phyloP scores from a whole-genome alignment of 2,329 filamentous ascomycete species.

The Penicillium psychrosexuale region DNA sequence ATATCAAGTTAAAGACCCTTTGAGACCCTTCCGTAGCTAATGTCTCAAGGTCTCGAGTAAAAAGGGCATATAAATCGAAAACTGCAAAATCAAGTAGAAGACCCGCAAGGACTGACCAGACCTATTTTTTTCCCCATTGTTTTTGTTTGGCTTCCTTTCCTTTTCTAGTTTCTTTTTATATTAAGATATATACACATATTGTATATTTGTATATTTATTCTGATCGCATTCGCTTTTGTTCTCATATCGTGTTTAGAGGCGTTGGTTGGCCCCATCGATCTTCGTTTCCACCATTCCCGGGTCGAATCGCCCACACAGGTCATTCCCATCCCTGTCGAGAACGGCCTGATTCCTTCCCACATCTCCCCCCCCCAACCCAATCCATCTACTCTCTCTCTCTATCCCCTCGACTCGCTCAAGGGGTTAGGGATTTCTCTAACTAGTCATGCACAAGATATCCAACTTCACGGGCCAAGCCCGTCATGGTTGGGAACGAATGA shows the following conservation, averaged over 20 bases:
- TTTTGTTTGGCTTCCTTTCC: not conserved
- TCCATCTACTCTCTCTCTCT: constrained; percentile 26
- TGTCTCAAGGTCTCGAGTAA: not conserved
- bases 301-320: constrained; percentile 28
- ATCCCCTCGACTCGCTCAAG: constrained; percentile 34
- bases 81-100: not conserved
- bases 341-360: constrained; percentile 19
- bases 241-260: constrained; percentile 6
- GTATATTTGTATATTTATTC: not conserved
- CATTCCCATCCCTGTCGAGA: constrained; percentile 36
- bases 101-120: constrained; percentile 4
- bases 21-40: not conserved
- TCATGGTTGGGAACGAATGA: constrained; percentile 67
- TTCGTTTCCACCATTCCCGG: constrained; percentile 30
- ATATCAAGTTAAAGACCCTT: too few species aligned
- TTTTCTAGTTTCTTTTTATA: not conserved
- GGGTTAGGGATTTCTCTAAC: constrained; percentile 33
- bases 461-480: constrained; percentile 65
- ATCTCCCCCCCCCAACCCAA: constrained; percentile 4
- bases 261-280: constrained; percentile 27
- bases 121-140: not conserved
- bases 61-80: not conserved
- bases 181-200: not conserved
- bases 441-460: constrained; percentile 63
- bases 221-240: not conserved